Evolutionary conservation across 495 filamentous ascomycete species (phyloP).

Genomic region (Daldinia decipiens): DNA sequence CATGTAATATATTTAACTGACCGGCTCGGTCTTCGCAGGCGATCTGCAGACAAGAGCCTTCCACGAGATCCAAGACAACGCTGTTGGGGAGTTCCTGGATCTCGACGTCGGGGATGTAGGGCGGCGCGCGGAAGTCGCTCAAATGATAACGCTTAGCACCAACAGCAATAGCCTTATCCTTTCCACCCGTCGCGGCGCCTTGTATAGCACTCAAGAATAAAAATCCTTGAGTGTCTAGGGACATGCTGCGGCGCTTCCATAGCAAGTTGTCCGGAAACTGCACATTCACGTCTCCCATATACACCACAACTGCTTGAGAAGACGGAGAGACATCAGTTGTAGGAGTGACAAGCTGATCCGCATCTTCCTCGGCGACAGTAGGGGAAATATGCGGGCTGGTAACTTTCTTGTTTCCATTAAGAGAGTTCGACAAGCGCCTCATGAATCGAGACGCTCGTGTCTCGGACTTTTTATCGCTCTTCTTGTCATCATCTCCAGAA

Average conservation of each 20-base stretch:
- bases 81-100: conserved; percentile 88
- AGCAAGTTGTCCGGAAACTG: conserved; percentile 93
- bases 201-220: conserved; percentile 73
- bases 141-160: conserved; percentile 80
- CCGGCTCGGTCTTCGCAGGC: conserved; percentile 82
- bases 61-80: conserved; percentile 82
- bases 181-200: conserved; percentile 49
- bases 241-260: conserved; percentile 88
- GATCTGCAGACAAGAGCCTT: conserved; percentile 85
- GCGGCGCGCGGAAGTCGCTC: conserved; percentile 80
- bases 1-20: conserved; percentile 72
- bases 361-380: conserved; percentile 71
- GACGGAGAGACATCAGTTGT: conserved; percentile 48
- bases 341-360: conserved; percentile 55
- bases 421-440: conserved; percentile 77
- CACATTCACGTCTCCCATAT: conserved; percentile 89
- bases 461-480: conserved; percentile 67
- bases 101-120: conserved; percentile 86
- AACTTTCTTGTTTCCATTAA: conserved; percentile 63
- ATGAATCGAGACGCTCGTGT: conserved; percentile 79
- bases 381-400: conserved; percentile 67
- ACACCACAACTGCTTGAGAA: conserved; percentile 60
- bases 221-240: conserved; percentile 79
- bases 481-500: conserved; percentile 49
- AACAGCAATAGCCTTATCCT: conserved; percentile 48